Percentiles rank a stretch among this genome's conserved stretches.
Evolutionary conservation across 1,284 basidiomycete species (phyloP).

Genomic region (Hemileia vastatrix): DNA sequence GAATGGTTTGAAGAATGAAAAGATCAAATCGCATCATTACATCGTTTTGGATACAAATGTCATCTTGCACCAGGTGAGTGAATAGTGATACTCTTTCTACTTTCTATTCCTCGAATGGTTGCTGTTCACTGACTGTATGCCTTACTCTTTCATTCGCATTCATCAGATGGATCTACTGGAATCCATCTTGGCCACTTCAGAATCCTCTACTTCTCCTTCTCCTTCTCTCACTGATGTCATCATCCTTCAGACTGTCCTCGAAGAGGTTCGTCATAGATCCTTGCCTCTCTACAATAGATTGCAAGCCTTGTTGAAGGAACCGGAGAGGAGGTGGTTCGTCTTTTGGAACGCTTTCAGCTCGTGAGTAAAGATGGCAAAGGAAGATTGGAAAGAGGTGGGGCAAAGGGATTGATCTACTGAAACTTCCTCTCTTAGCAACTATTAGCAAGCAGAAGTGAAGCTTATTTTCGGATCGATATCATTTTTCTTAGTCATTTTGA

Average conservation of each 20-base stretch:
- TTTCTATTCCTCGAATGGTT: slow-evolving; percentile 26
- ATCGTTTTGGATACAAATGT: slow-evolving; percentile 41
- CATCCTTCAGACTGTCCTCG: slow-evolving; percentile 39
- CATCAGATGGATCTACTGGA: slow-evolving; percentile 29
- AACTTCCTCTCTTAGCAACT: too few species aligned
- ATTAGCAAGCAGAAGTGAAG: too few species aligned
- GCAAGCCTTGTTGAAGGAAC: slow-evolving; percentile 37
- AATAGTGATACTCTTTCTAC: too few species aligned
- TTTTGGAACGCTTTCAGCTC: slow-evolving; percentile 38
- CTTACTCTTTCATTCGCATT: neutral
- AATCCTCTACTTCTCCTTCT: too few species aligned
- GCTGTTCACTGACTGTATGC: neutral
- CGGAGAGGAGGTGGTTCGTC: slow-evolving; percentile 38
- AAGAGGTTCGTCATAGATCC: slow-evolving; percentile 39
- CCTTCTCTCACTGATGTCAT: slow-evolving; percentile 39
- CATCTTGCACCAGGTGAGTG: slow-evolving; percentile 37
- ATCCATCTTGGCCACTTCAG: slow-evolving; percentile 8
- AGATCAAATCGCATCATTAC: slow-evolving; percentile 29
- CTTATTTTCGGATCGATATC: too few species aligned
- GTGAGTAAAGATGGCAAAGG: neutral
- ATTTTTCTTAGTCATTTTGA: neutral
- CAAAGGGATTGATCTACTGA: slow-evolving; percentile 6
- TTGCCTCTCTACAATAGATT: slow-evolving; percentile 41
- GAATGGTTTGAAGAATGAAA: neutral
- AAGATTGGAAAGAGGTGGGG: neutral